Evolutionary conservation across 2,329 filamentous ascomycete genomes (phyloP), one percentile per base, ranked within the genome.

Genomic region (Akanthomyces muscarius): DNA sequence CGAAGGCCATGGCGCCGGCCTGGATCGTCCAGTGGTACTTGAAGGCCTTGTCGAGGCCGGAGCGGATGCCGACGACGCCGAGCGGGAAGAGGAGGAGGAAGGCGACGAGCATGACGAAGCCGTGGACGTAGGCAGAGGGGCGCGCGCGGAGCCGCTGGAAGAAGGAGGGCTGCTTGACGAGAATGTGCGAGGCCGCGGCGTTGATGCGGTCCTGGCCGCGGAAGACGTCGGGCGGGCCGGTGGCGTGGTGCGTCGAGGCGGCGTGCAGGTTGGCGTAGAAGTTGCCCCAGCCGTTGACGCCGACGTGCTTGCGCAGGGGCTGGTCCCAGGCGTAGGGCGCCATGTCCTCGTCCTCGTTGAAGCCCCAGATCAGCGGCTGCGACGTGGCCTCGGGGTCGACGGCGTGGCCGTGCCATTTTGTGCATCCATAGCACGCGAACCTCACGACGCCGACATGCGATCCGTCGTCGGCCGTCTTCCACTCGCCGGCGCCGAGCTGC

Each of bases 1-100:
- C 53, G 30, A 30, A 28, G 13, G 25, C 30, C 38, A 59, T 42
- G 38, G 53, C 63, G 36, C 18, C 21, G 2, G 21, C 53, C 21
- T 64, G 63, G 21, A 64, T 57, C 16, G n/a, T 21, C 63, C 63
- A 64, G 48, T 64, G 63, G 42, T 62, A 54, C 42, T 53, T 50
- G 53, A 64, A 64, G 18, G 63, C 44, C 7, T 58, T 54, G 45
- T 36, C 30, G 16, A 38, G 45, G 13, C 63, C 63, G 16, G 63
- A 64, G 28, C 63, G 63, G 21, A 64, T 64, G 38, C 48, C 63
- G 45, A 62, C 36, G 10, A 64, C 63, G 48, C 63, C 63, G 42
- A 57, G 50, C 16, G 63, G 63, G 30, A 64, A 62, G 18, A 62
- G 38, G 1, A 52, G n/a, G 11, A 64, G 45, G 28, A 64, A 64